phyloP scores from a whole-genome alignment of 148 eudicot genomes.

The Rhododendron henanense region DNA sequence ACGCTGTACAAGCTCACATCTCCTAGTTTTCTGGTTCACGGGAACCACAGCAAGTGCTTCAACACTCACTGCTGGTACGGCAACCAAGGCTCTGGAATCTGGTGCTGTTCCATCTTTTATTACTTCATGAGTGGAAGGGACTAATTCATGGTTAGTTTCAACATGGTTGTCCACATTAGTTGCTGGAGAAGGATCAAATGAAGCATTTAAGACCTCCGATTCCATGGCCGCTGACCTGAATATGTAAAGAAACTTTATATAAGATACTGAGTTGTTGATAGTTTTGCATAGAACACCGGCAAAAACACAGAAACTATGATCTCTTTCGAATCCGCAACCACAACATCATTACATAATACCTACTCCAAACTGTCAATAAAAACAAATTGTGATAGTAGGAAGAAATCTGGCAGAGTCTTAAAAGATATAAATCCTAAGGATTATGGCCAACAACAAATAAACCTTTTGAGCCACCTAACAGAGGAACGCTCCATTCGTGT shows the following conservation, averaged over 20 bases:
- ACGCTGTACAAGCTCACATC: slow-evolving; percentile 76
- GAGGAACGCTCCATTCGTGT: neutral
- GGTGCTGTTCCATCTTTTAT: slow-evolving; percentile 24
- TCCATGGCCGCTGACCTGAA: slow-evolving; percentile 25
- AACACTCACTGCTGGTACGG: slow-evolving; percentile 39
- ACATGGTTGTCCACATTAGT: slow-evolving; percentile 33
- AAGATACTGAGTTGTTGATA: neutral
- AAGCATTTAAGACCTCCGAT: slow-evolving; percentile 19
- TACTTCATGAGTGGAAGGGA: slow-evolving; percentile 33
- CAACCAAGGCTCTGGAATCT: slow-evolving; percentile 63
- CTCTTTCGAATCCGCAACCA: neutral
- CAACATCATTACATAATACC: neutral
- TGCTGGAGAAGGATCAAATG: slow-evolving; percentile 25
- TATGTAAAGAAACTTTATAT: neutral
- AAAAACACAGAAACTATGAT: neutral
- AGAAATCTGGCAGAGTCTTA: neutral
- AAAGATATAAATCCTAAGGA: no score
- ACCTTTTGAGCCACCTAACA: neutral
- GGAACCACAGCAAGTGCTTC: slow-evolving; percentile 72
- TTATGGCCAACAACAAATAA: neutral
- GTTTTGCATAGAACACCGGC: neutral
- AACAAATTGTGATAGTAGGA: neutral
- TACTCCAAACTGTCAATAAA: neutral
- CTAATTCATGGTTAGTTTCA: slow-evolving; percentile 38
- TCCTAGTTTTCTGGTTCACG: slow-evolving; percentile 47